Evolutionary conservation across 345 rosid species (phyloP).

Genomic region (Aethionema arabicum): DNA sequence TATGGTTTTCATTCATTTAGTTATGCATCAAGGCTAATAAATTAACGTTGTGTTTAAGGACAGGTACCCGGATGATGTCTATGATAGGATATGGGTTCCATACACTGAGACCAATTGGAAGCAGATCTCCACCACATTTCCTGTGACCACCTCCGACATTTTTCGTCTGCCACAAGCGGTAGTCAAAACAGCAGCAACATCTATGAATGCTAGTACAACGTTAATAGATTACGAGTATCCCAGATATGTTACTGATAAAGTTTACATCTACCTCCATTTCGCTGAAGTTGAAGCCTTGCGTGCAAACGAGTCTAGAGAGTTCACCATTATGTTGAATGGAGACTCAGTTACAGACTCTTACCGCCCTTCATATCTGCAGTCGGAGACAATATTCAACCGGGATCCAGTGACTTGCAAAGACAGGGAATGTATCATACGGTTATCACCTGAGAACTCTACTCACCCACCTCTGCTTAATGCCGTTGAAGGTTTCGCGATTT

Average conservation of each 20-base stretch:
- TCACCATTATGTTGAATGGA: conserved; percentile 13
- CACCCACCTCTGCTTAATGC: conserved; percentile 25
- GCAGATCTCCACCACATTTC: conserved; percentile 13
- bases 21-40: background rate
- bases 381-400: background rate
- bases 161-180: conserved; percentile 28
- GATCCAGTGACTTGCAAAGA: background rate
- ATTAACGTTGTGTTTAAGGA: conserved; percentile 15
- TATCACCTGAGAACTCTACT: conserved; percentile 14
- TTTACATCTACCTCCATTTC: conserved; percentile 35
- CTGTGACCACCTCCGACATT: background rate
- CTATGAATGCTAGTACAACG: conserved; percentile 27
- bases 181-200: conserved; percentile 40
- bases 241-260: background rate
- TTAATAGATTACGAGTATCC: background rate
- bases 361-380: background rate
- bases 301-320: conserved; percentile 24
- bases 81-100: conserved; percentile 31
- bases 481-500: conserved; percentile 1
- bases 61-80: conserved; percentile 33
- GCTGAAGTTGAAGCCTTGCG: conserved; percentile 27
- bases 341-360: background rate
- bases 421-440: background rate
- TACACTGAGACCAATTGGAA: conserved; percentile 6
- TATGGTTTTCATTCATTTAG: too few species aligned